Conservation (phyloP, 148 eudicot species). For the Tetragonia tetragonoides region DNA sequence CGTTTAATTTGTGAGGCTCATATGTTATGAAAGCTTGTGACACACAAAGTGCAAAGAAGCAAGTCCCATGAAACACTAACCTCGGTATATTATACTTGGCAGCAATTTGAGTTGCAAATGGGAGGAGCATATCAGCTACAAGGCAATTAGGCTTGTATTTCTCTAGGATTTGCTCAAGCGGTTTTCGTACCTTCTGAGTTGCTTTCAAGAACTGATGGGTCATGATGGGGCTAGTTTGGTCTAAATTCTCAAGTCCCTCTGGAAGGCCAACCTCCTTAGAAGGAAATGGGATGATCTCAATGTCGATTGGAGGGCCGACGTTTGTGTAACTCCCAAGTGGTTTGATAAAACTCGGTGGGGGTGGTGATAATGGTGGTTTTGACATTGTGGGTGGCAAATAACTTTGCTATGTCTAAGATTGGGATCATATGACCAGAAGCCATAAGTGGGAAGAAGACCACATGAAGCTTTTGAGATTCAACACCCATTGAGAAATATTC, state of each 20-base stretch:
- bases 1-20: constrained; percentile 21
- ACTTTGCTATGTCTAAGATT: constrained; percentile 1
- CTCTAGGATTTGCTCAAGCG: constrained; percentile 27
- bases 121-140: constrained; percentile 33
- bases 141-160: constrained; percentile 32
- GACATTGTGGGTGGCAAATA: no score
- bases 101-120: constrained; percentile 36
- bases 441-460: constrained; percentile 41
- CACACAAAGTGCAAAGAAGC: constrained; percentile 25
- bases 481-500: constrained; percentile 3
- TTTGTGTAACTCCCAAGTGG: constrained; percentile 14
- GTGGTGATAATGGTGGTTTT: constrained; percentile 26
- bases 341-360: constrained; percentile 29
- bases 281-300: constrained; percentile 35
- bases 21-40: constrained; percentile 7
- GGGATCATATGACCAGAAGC: constrained; percentile 52
- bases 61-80: constrained; percentile 28
- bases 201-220: constrained; percentile 7
- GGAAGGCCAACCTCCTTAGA: constrained; percentile 27
- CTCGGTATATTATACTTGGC: constrained; percentile 33
- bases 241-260: constrained; percentile 33
- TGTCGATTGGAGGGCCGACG: constrained; percentile 11
- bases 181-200: constrained; percentile 10
- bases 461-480: constrained; percentile 22
- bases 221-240: constrained; percentile 2